These are phyloP conservation scores for Anethum foeniculum DNA, from an alignment of 140 eudicot genomes.

Conservation along the genomic window DNA sequence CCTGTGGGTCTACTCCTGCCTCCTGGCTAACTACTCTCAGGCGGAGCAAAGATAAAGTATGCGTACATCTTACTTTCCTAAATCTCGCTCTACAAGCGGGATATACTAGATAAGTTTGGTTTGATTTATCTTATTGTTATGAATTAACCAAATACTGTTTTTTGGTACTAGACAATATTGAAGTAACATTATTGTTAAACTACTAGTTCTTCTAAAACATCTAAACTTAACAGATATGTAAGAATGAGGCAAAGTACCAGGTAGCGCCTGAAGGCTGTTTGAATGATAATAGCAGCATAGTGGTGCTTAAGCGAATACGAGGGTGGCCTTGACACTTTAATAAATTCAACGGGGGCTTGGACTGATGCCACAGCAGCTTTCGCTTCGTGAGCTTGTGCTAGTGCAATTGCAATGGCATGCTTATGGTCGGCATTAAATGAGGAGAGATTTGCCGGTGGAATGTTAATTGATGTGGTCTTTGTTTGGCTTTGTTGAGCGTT, in stretches of 20 bases:
- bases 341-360: conserved; percentile 52
- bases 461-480: background rate
- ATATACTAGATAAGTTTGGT: background rate
- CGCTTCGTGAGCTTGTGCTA: conserved; percentile 41
- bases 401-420: conserved; percentile 45
- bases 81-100: background rate
- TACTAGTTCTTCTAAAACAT: too few species aligned
- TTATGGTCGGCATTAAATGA: conserved; percentile 29
- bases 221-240: too few species aligned
- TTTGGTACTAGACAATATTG: too few species aligned
- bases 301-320: conserved; percentile 35
- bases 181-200: too few species aligned
- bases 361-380: conserved; percentile 68
- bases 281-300: conserved; percentile 69
- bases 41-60: background rate
- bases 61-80: background rate
- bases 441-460: conserved; percentile 1
- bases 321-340: conserved; percentile 37
- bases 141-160: background rate
- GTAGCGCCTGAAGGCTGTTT: conserved; percentile 86
- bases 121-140: background rate
- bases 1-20: background rate
- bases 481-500: conserved; percentile 20
- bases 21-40: background rate
- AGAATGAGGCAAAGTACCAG: conserved; percentile 24